Evolutionary conservation across 208 protist genomes (phyloP).

Genomic region (Trypanosoma caninum): DNA sequence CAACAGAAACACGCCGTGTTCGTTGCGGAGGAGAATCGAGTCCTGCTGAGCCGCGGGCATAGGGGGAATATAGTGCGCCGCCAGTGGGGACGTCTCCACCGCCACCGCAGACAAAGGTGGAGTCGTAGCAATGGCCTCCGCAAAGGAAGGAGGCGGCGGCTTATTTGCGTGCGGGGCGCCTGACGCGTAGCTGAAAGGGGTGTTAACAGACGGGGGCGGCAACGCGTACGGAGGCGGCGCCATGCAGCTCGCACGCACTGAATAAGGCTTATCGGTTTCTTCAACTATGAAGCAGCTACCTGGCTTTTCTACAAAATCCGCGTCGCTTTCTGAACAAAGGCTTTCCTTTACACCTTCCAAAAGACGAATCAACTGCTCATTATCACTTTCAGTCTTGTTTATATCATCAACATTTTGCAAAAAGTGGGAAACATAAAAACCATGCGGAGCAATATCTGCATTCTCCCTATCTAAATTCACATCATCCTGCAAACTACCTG

Average conservation of each 20-base stretch:
- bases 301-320: not conserved
- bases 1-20: conserved; percentile 80
- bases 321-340: not conserved
- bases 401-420: conserved; percentile 7
- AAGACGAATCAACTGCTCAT: conserved; percentile 37
- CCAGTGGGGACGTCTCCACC: conserved; percentile 47
- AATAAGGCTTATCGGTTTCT: conserved; percentile 24
- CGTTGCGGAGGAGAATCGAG: conserved; percentile 73
- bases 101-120: conserved; percentile 31
- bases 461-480: not conserved
- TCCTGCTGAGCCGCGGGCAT: conserved; percentile 58
- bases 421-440: conserved; percentile 21
- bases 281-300: conserved; percentile 48
- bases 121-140: conserved; percentile 54
- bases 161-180: conserved; percentile 22
- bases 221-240: conserved; percentile 22
- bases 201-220: conserved; percentile 26
- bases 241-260: conserved; percentile 16
- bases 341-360: conserved; percentile 41
- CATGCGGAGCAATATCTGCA: not conserved
- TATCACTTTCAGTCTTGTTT: conserved; percentile 29
- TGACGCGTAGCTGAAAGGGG: conserved; percentile 23
- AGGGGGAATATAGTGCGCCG: conserved; percentile 62
- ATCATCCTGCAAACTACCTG: not conserved
- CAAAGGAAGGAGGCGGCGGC: conserved; percentile 64